A percentile compares a stretch with the other conserved stretches of the same genome.
These are phyloP conservation scores for Citrus inodora DNA, from an alignment of 345 rosid genomes.

Conservation along the genomic window DNA sequence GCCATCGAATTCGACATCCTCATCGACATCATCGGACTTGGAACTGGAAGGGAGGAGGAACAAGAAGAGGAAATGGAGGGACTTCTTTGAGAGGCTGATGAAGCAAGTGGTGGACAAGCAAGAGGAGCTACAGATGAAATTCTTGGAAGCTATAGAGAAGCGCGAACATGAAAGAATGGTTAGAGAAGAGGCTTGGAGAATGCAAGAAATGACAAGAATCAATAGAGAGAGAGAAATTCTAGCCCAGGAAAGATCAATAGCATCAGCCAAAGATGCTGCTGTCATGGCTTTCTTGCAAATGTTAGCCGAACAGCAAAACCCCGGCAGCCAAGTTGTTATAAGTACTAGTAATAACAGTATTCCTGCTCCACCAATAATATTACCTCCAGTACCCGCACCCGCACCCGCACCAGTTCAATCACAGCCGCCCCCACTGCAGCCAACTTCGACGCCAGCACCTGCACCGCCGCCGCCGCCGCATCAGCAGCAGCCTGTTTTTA, in stretches of 20 bases:
- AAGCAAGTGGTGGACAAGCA: slow-evolving; percentile 38
- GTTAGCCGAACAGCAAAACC: slow-evolving; percentile 28
- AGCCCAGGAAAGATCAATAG: slow-evolving; percentile 38
- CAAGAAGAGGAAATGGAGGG: slow-evolving; percentile 57
- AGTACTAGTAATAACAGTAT: not conserved
- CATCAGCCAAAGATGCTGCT: slow-evolving; percentile 39
- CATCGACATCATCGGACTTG: slow-evolving; percentile 62
- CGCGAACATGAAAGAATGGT: slow-evolving; percentile 35
- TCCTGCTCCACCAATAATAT: not conserved
- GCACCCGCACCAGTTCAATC: not conserved
- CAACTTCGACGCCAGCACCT: not conserved
- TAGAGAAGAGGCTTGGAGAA: slow-evolving; percentile 48
- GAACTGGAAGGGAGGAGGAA: slow-evolving; percentile 37
- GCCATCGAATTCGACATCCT: slow-evolving; percentile 57
- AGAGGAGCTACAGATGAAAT: slow-evolving; percentile 43
- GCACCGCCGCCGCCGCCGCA: not conserved
- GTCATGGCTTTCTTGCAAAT: slow-evolving; percentile 41
- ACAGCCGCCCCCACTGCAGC: slow-evolving; percentile 3
- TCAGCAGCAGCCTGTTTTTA: not conserved
- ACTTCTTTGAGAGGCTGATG: slow-evolving; percentile 38
- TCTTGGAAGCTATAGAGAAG: slow-evolving; percentile 42
- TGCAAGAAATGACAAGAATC: slow-evolving; percentile 47
- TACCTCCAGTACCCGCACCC: not conserved
- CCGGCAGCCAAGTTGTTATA: not conserved
- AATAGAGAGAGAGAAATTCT: slow-evolving; percentile 37